Conservation (phyloP, 23 red algal species). For the Gracilaria caudata region DNA sequence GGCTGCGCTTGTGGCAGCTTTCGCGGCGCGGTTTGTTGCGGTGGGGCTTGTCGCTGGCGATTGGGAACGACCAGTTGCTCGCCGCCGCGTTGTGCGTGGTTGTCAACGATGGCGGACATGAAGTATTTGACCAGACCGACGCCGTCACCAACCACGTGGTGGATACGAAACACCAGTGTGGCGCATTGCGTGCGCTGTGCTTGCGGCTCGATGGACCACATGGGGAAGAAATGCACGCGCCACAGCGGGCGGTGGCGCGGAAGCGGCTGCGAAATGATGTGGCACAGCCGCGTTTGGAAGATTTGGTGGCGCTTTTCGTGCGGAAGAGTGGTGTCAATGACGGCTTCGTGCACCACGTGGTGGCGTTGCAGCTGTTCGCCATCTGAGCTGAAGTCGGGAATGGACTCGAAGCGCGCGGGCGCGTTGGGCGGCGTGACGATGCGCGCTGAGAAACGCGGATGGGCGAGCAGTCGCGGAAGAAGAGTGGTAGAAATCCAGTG, state of each 20-base stretch:
- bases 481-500: slow-evolving; percentile 24
- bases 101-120: slow-evolving; percentile 32
- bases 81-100: neutral
- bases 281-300: slow-evolving; percentile 15
- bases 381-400: slow-evolving; percentile 11
- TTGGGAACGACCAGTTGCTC: neutral
- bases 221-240: slow-evolving; percentile 33
- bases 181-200: slow-evolving; percentile 13
- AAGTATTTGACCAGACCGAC: slow-evolving; percentile 63
- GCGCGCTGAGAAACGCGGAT: slow-evolving; percentile 41
- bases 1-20: no score
- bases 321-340: neutral
- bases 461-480: slow-evolving; percentile 27
- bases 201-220: slow-evolving; percentile 22
- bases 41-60: neutral
- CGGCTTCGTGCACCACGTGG: slow-evolving; percentile 18
- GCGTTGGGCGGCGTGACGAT: neutral
- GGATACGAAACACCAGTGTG: slow-evolving; percentile 41
- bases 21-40: neutral
- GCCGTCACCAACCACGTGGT: slow-evolving; percentile 54
- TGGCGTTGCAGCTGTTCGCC: neutral
- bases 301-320: slow-evolving; percentile 21
- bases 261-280: slow-evolving; percentile 25
- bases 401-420: slow-evolving; percentile 16
- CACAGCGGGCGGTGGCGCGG: slow-evolving; percentile 31